Conservation (phyloP, 2,329 filamentous ascomycete species). For the Lecanosticta acicola region DNA sequence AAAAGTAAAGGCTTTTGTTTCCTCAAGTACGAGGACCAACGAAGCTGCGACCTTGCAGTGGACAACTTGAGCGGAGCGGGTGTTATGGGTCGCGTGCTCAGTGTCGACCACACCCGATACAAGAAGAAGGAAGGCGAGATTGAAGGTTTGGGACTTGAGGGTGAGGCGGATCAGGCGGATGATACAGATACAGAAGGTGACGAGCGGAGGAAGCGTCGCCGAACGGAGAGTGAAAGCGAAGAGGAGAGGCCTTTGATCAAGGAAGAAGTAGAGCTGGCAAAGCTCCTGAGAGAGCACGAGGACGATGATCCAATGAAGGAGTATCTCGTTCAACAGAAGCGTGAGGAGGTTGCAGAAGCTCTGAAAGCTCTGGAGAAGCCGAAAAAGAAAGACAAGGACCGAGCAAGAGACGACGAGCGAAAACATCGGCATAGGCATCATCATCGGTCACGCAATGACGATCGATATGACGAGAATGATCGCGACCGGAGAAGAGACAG, state of each 20-base stretch:
- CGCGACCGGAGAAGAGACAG: neutral
- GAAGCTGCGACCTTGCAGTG: conserved; percentile 90
- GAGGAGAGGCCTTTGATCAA: conserved; percentile 58
- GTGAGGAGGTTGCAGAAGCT: conserved; percentile 74
- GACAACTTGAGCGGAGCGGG: conserved; percentile 89
- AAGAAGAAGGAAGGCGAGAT: conserved; percentile 70
- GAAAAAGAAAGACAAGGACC: conserved; percentile 43
- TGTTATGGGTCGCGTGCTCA: conserved; percentile 71
- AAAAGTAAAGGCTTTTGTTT: conserved; percentile 94
- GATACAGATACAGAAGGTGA: conserved; percentile 34
- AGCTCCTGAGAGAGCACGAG: conserved; percentile 66
- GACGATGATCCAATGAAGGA: conserved; percentile 98
- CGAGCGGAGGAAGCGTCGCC: conserved; percentile 43
- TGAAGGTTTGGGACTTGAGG: conserved; percentile 40
- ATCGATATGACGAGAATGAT: conserved; percentile 10
- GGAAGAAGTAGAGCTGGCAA: conserved; percentile 74
- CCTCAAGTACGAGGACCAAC: conserved; percentile 96
- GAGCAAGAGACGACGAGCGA: conserved; percentile 25
- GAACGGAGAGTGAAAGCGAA: conserved; percentile 37
- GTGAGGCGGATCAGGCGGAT: conserved; percentile 50
- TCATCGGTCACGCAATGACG: conserved; percentile 18
- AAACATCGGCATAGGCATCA: conserved; percentile 45
- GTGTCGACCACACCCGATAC: conserved; percentile 90
- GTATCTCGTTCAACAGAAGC: conserved; percentile 84
- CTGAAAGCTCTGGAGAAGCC: conserved; percentile 50